Evolutionary conservation across 495 filamentous ascomycete genomes (phyloP).

Genomic region (Talaromyces trachyspermus): DNA sequence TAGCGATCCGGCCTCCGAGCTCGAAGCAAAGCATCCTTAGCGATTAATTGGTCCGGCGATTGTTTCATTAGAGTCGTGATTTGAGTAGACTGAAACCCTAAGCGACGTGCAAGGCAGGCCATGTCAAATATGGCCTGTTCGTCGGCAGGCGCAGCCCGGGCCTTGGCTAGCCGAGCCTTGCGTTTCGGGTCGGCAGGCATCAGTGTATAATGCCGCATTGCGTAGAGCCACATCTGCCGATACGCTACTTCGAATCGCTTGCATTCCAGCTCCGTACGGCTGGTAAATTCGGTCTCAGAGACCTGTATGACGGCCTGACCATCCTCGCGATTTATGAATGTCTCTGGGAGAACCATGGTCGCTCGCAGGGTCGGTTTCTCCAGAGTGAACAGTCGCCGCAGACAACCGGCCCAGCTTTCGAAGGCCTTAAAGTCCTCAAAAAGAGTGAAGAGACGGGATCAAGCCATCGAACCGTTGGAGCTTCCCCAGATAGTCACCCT

Average conservation of each 20-base stretch:
- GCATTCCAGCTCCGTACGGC: too few relatives aligned
- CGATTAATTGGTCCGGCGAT: not conserved
- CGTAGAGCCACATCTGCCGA: too few relatives aligned
- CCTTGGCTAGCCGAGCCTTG: too few relatives aligned
- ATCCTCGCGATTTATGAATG: too few relatives aligned
- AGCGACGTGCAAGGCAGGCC: not conserved
- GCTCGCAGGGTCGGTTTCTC: not conserved
- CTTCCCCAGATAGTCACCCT: constrained; percentile 11
- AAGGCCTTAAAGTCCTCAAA: constrained; percentile 29
- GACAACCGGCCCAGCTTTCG: constrained; percentile 14
- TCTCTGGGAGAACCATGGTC: too few relatives aligned
- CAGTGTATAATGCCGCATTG: too few relatives aligned
- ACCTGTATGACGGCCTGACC: too few relatives aligned
- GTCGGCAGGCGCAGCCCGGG: too few relatives aligned
- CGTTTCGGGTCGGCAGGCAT: too few relatives aligned
- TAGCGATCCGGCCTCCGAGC: not conserved
- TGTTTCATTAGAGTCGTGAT: not conserved
- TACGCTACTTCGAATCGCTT: too few relatives aligned
- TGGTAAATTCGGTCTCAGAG: too few relatives aligned
- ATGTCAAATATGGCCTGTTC: too few relatives aligned
- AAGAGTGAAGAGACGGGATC: constrained; percentile 27
- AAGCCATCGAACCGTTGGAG: constrained; percentile 17
- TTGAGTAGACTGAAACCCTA: not conserved
- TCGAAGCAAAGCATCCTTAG: not conserved
- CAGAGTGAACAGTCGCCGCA: constrained; percentile 16